Percentiles rank a stretch among this genome's conserved stretches.
phyloP scores from a whole-genome alignment of 2,329 filamentous ascomycete species.

The Exserohilum rostratum region DNA sequence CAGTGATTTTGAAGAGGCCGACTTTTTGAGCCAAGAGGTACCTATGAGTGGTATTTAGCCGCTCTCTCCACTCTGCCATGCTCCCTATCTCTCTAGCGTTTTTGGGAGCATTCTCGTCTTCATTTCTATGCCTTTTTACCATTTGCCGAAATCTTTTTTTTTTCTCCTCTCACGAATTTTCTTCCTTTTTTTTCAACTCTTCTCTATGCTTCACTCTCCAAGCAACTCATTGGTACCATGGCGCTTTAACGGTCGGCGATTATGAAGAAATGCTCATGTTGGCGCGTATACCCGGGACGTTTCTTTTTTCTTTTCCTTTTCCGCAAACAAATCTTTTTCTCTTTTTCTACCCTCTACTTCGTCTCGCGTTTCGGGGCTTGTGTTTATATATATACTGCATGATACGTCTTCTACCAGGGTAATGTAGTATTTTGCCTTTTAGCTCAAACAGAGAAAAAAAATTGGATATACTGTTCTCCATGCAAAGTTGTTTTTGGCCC shows the following conservation, averaged over 20 bases:
- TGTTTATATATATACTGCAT: background rate
- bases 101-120: no score
- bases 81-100: background rate
- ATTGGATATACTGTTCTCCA: background rate
- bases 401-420: background rate
- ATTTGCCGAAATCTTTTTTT: background rate
- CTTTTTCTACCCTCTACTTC: background rate
- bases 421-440: background rate
- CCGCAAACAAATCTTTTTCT: no score
- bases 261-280: slow-evolving; percentile 10
- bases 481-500: no score
- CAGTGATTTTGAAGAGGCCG: slow-evolving; percentile 71
- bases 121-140: background rate
- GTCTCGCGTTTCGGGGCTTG: background rate
- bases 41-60: slow-evolving; percentile 42
- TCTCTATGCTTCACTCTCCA: slow-evolving; percentile 8
- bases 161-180: background rate
- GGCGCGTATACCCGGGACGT: slow-evolving; percentile 26
- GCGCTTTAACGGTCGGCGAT: slow-evolving; percentile 9
- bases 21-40: slow-evolving; percentile 56
- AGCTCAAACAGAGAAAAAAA: no score
- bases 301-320: slow-evolving; percentile 3
- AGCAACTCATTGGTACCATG: background rate
- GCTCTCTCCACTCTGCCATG: no score
- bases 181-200: slow-evolving; percentile 5